phyloP scores from a whole-genome alignment of 1,284 basidiomycete genomes.

The Sphaerobolus stellatus region DNA sequence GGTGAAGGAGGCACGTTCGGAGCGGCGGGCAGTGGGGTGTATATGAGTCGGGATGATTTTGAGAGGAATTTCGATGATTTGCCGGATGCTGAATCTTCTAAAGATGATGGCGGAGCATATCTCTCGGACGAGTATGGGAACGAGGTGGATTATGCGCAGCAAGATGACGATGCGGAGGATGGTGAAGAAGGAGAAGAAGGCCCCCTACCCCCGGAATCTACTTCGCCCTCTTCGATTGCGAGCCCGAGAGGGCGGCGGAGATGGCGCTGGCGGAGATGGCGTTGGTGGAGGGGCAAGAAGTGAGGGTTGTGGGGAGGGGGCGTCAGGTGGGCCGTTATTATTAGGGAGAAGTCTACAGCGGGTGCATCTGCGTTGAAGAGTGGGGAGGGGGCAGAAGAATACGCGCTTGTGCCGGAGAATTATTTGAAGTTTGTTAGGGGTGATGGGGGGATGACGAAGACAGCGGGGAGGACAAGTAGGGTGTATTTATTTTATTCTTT shows the following conservation, averaged over 20 bases:
- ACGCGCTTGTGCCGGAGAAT: constrained; percentile 67
- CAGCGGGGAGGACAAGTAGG: too few relatives aligned
- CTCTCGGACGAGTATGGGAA: too few relatives aligned
- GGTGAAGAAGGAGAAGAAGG: constrained; percentile 32
- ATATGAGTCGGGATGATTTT: neutral
- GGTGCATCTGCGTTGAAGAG: neutral
- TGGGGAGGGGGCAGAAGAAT: too few relatives aligned
- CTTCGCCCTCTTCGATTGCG: constrained; percentile 68
- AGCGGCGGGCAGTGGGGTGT: too few relatives aligned
- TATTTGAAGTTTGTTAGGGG: constrained; percentile 57
- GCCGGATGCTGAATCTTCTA: too few relatives aligned
- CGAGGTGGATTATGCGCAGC: constrained; percentile 30
- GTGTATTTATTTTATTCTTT: too few relatives aligned
- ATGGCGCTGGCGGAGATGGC: constrained; percentile 67
- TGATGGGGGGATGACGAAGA: too few relatives aligned
- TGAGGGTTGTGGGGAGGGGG: constrained; percentile 64
- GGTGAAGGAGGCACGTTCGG: too few relatives aligned
- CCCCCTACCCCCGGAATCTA: constrained; percentile 64
- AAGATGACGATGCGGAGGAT: constrained; percentile 28
- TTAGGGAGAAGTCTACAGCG: constrained; percentile 24
- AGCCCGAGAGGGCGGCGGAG: constrained; percentile 72
- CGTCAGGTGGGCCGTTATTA: constrained; percentile 74
- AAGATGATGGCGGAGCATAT: too few relatives aligned
- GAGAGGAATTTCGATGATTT: neutral
- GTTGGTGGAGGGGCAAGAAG: constrained; percentile 73